Percentiles rank a stretch among this genome's conserved stretches.
Evolutionary conservation across 805 yeast genomes (phyloP).

Genomic region (Lipomyces yamanashiensis): DNA sequence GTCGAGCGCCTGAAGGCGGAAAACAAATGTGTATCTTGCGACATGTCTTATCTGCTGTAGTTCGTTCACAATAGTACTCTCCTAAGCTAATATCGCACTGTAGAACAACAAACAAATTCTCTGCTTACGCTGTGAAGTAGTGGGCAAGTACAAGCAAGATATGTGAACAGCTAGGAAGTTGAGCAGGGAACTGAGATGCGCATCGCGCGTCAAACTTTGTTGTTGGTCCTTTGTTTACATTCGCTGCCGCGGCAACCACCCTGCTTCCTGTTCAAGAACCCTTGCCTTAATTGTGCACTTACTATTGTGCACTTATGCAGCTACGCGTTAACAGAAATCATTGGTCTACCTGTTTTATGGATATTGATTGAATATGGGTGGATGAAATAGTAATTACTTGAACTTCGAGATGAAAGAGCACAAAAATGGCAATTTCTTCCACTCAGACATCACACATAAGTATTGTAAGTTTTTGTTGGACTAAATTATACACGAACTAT

Average conservation of each 20-base stretch:
- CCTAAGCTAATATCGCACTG: too few species aligned
- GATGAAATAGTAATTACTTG: too few species aligned
- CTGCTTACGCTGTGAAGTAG: background rate
- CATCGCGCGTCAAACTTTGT: background rate
- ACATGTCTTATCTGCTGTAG: constrained; percentile 11
- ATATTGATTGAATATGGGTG: too few species aligned
- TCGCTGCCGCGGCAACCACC: constrained; percentile 11
- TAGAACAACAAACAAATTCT: too few species aligned
- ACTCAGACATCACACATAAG: too few species aligned
- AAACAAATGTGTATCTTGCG: constrained; percentile 34
- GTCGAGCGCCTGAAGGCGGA: constrained; percentile 32
- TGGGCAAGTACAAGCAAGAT: background rate
- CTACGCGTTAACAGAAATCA: too few species aligned
- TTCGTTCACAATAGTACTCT: background rate
- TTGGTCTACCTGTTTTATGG: too few species aligned
- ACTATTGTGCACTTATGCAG: too few species aligned
- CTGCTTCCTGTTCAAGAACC: too few species aligned
- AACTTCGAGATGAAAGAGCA: too few species aligned
- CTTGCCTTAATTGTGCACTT: too few species aligned
- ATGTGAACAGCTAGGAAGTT: background rate
- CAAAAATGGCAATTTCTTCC: too few species aligned
- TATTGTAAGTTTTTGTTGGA: background rate
- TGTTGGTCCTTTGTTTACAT: constrained; percentile 7
- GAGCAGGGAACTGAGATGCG: background rate
- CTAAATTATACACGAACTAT: constrained; percentile 1